These are phyloP conservation scores for Flaveria ramosissima DNA, from an alignment of 129 eudicot genomes.

Conservation along the genomic window DNA sequence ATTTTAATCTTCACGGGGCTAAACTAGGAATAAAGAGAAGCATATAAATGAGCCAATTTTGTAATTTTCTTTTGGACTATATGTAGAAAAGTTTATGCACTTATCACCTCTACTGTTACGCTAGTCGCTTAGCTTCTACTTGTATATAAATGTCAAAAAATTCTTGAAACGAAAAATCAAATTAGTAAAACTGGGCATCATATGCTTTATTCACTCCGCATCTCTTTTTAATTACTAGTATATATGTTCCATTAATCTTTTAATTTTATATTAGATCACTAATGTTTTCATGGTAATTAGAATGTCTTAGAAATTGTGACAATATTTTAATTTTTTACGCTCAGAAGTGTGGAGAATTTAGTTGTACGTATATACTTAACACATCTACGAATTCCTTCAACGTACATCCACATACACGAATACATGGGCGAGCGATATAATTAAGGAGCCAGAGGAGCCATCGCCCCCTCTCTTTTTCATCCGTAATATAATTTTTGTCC, in stretches of 20 bases:
- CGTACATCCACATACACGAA: neutral
- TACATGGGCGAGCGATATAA: too few relatives aligned
- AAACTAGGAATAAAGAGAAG: slow-evolving; percentile 39
- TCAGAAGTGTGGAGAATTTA: neutral
- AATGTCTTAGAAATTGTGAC: too few relatives aligned
- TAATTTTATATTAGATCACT: neutral
- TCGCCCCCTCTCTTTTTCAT: too few relatives aligned
- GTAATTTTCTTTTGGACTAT: slow-evolving; percentile 39
- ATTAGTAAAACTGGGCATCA: neutral
- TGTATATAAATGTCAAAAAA: slow-evolving; percentile 12
- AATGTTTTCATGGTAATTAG: neutral
- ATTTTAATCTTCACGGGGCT: slow-evolving; percentile 32
- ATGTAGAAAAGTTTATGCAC: slow-evolving; percentile 39
- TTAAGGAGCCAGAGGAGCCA: too few relatives aligned
- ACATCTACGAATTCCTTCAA: neutral
- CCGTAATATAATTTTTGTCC: too few relatives aligned
- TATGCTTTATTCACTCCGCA: slow-evolving; percentile 23
- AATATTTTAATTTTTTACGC: too few relatives aligned
- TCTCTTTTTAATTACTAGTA: neutral
- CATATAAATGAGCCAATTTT: slow-evolving; percentile 44
- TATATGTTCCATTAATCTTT: neutral
- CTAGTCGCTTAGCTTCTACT: slow-evolving; percentile 4
- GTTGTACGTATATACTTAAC: too few relatives aligned
- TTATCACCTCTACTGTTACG: slow-evolving; percentile 29
- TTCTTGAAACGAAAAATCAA: neutral